A percentile compares a stretch with the other conserved stretches of the same genome.
Evolutionary conservation across 2,329 filamentous ascomycete genomes (phyloP).

Genomic region (Falciphora oryzae): DNA sequence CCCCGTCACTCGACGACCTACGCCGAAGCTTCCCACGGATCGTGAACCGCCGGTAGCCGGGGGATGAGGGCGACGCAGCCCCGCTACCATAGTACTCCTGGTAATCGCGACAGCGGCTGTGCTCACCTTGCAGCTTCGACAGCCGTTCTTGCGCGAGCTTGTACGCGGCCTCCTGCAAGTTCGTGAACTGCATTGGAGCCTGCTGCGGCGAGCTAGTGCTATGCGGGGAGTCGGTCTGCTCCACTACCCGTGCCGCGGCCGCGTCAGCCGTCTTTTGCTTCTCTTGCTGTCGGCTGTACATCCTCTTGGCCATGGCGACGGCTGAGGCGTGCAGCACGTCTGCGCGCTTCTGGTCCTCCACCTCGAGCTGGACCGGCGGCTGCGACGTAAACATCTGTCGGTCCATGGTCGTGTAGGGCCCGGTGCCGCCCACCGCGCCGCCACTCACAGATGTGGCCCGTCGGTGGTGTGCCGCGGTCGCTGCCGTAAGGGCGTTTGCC

Average conservation of each 20-base stretch:
- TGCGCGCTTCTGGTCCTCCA: constrained; percentile 66
- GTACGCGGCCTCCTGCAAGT: constrained; percentile 80
- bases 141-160: constrained; percentile 79
- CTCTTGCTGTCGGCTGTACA: constrained; percentile 69
- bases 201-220: constrained; percentile 22
- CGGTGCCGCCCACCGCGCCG: constrained; percentile 57
- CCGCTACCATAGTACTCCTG: constrained; percentile 71
- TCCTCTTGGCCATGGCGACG: constrained; percentile 81
- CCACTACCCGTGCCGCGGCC: constrained; percentile 33
- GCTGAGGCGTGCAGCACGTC: constrained; percentile 76
- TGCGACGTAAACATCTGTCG: constrained; percentile 72
- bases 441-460: constrained; percentile 33
- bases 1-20: constrained; percentile 63
- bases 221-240: constrained; percentile 20
- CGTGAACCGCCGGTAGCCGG: constrained; percentile 38
- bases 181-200: constrained; percentile 41
- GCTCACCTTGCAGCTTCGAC: constrained; percentile 70
- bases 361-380: constrained; percentile 65
- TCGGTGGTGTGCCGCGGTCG: constrained; percentile 57
- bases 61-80: constrained; percentile 17
- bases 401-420: constrained; percentile 61
- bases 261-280: constrained; percentile 57
- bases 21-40: constrained; percentile 51
- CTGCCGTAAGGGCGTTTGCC: constrained; percentile 66
- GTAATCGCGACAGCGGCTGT: constrained; percentile 51